Percentiles rank a stretch among this genome's conserved stretches.
These are phyloP conservation scores for Pseudozyma pruni DNA, from an alignment of 1,284 basidiomycete genomes.

Conservation along the genomic window DNA sequence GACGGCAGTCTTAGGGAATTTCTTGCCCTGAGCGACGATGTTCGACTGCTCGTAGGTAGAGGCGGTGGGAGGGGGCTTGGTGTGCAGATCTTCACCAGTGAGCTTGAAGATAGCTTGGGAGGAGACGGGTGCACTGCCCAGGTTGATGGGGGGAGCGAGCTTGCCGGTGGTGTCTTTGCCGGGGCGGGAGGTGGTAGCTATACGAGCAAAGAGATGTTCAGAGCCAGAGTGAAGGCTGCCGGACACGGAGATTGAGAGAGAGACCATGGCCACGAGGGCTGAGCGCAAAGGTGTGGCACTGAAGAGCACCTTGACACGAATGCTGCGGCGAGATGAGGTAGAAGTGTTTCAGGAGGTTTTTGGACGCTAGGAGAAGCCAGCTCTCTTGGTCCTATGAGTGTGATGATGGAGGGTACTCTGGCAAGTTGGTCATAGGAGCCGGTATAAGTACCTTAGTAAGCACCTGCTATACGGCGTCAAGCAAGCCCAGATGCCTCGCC, in stretches of 20 bases:
- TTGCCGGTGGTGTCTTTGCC: slow-evolving; percentile 24
- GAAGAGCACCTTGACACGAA: slow-evolving; percentile 13
- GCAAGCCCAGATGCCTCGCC: no score
- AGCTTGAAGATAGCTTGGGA: slow-evolving; percentile 18
- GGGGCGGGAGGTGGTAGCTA: neutral
- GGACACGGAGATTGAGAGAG: slow-evolving; percentile 23
- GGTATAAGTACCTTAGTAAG: no score
- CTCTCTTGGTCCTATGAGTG: neutral
- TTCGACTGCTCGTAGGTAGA: neutral
- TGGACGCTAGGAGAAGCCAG: neutral
- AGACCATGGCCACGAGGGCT: slow-evolving; percentile 30
- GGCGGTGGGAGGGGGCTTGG: neutral
- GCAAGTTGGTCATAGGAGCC: no score
- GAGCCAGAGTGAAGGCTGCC: slow-evolving; percentile 24
- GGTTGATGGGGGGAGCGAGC: slow-evolving; percentile 22
- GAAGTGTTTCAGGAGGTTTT: neutral
- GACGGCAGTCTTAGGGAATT: neutral
- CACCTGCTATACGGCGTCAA: no score
- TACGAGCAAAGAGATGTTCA: slow-evolving; percentile 20
- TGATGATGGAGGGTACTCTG: neutral
- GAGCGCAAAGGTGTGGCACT: slow-evolving; percentile 8
- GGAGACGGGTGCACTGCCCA: neutral
- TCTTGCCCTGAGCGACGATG: slow-evolving; percentile 4
- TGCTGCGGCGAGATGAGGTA: neutral
- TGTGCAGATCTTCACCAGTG: slow-evolving; percentile 30